Percentiles rank a stretch among this genome's conserved stretches.
Evolutionary conservation across 2,329 filamentous ascomycete genomes (phyloP).

Genomic region (Cladosporium sp.): DNA sequence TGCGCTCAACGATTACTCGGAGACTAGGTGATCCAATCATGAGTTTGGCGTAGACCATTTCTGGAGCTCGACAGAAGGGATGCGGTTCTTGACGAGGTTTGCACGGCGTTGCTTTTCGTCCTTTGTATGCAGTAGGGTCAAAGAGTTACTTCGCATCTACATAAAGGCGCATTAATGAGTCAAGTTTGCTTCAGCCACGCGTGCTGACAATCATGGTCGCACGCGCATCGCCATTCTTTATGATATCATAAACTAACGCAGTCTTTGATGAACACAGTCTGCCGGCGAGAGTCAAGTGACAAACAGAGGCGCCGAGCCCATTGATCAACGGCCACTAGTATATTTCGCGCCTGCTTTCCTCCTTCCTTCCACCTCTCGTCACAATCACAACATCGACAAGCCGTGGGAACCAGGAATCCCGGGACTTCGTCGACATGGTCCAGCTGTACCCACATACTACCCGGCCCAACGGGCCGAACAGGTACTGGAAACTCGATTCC

Average conservation of each 20-base stretch:
- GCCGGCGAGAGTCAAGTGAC: not conserved
- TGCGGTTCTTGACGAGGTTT: not conserved
- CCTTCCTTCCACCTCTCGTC: not conserved
- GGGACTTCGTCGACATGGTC: no score
- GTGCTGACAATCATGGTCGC: not conserved
- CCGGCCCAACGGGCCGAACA: no score
- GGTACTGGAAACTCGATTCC: no score
- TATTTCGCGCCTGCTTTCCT: no score
- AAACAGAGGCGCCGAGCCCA: not conserved
- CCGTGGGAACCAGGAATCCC: no score
- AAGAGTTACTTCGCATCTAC: not conserved
- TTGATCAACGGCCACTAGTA: not conserved
- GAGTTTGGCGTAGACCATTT: not conserved
- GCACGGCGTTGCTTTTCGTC: not conserved
- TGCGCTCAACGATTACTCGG: conserved; percentile 73
- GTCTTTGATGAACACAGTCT: not conserved
- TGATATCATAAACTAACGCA: not conserved
- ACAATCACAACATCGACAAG: no score
- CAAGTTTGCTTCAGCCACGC: not conserved
- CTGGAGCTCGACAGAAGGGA: not conserved
- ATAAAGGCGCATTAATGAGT: not conserved
- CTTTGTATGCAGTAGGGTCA: not conserved
- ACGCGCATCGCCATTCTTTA: not conserved
- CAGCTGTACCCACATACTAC: no score
- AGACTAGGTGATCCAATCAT: conserved; percentile 28